phyloP scores from a whole-genome alignment of 2,329 filamentous ascomycete genomes.

The Aspergillus caelatus region DNA sequence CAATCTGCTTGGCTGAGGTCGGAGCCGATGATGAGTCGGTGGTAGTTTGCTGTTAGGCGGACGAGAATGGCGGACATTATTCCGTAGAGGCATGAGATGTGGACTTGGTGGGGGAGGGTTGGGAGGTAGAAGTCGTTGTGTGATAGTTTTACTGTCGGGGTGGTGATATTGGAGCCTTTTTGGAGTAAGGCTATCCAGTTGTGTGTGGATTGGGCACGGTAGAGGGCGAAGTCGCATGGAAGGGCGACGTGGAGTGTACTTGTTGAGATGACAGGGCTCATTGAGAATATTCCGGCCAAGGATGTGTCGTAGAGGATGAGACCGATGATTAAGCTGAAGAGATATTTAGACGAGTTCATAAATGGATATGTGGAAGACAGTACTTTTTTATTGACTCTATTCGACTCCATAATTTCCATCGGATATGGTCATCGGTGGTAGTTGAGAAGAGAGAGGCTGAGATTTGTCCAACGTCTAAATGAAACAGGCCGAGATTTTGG shows the following conservation, averaged over 20 bases:
- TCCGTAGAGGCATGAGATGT: not conserved
- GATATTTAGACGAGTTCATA: not conserved
- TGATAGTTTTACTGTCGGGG: not conserved
- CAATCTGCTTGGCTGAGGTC: not conserved
- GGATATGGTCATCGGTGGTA: not conserved
- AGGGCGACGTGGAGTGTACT: not conserved
- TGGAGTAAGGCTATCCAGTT: not conserved
- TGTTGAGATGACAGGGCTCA: not conserved
- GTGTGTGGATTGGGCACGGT: not conserved
- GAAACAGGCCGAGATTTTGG: not conserved
- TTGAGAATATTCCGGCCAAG: not conserved
- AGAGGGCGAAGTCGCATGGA: not conserved
- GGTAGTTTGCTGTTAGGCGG: not conserved
- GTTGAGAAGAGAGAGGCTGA: not conserved
- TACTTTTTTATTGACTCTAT: not conserved
- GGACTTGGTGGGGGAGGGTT: not conserved
- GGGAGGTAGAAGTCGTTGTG: not conserved
- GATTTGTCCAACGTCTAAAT: not conserved
- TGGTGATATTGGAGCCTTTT: not conserved
- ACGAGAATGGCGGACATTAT: not conserved
- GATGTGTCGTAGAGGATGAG: not conserved
- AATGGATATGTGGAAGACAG: too few relatives aligned
- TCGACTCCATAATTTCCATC: not conserved
- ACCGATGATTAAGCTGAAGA: not conserved
- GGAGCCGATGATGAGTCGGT: not conserved